These are phyloP conservation scores for Boletus rex-veris DNA, from an alignment of 768 basidiomycete species.

Conservation along the genomic window DNA sequence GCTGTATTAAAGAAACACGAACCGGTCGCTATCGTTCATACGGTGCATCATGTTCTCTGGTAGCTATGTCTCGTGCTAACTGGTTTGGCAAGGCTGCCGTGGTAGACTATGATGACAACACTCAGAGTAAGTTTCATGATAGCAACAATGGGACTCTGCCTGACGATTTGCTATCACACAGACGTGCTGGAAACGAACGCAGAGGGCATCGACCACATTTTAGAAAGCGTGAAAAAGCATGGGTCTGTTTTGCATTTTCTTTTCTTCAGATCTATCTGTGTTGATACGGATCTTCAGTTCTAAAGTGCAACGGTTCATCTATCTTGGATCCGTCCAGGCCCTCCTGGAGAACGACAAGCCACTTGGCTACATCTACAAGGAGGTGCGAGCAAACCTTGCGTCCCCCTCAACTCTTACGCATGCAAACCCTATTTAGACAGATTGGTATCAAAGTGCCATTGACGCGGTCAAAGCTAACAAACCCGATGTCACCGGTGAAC, in stretches of 20 bases:
- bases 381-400: not conserved
- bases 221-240: not conserved
- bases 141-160: not conserved
- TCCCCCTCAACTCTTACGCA: not conserved
- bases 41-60: not conserved
- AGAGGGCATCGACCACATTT: not conserved
- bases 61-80: not conserved
- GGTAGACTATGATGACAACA: not conserved
- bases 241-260: not conserved
- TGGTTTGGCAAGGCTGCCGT: not conserved
- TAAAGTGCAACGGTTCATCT: not conserved
- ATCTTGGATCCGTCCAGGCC: not conserved
- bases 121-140: not conserved
- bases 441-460: not conserved
- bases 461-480: not conserved
- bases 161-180: not conserved
- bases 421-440: not conserved
- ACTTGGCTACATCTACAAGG: not conserved
- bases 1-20: not conserved
- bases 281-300: not conserved
- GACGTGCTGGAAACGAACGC: not conserved
- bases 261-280: not conserved
- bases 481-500: not conserved
- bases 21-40: not conserved
- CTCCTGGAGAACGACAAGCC: not conserved